These are phyloP conservation scores for Sanghuangporus sanghuang DNA, from an alignment of 1,284 basidiomycete genomes.

Conservation along the genomic window DNA sequence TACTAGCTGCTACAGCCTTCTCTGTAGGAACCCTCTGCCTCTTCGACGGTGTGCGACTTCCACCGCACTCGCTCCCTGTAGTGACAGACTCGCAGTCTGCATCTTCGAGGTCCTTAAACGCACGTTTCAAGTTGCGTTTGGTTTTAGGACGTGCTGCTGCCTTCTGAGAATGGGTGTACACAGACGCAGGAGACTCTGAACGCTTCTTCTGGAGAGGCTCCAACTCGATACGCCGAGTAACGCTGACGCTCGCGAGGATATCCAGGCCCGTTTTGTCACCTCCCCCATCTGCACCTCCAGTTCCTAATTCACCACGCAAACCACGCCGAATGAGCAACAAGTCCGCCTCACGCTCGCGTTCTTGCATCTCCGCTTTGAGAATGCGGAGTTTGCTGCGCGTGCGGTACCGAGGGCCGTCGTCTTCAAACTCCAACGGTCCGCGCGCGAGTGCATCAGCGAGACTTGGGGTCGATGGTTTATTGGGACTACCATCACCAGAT, in stretches of 20 bases:
- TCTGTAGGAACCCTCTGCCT: not conserved
- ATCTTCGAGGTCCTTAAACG: slow-evolving; percentile 1
- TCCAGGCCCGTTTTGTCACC: slow-evolving; percentile 1
- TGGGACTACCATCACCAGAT: not conserved
- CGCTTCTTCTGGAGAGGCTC: not conserved
- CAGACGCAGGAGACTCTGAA: not conserved
- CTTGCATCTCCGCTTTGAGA: slow-evolving; percentile 11
- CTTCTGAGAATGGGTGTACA: not conserved
- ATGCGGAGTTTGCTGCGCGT: slow-evolving; percentile 12
- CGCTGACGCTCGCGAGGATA: slow-evolving; percentile 6
- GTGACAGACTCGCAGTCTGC: not conserved
- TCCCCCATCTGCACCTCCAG: not conserved
- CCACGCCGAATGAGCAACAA: slow-evolving; percentile 10
- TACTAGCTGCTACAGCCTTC: not conserved
- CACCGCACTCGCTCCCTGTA: not conserved
- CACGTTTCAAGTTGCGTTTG: slow-evolving; percentile 2
- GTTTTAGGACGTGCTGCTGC: not conserved
- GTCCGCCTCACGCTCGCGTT: slow-evolving; percentile 13
- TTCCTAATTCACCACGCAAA: not conserved
- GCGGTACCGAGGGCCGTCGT: slow-evolving; percentile 12
- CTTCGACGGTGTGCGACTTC: slow-evolving; percentile 8
- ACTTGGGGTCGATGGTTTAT: not conserved
- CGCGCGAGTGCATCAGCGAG: slow-evolving; percentile 1
- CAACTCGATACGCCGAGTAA: slow-evolving; percentile 1
- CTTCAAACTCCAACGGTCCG: slow-evolving; percentile 14